These are phyloP conservation scores for Plectranthus barbatus DNA, from an alignment of 257 asterid species.

Conservation along the genomic window DNA sequence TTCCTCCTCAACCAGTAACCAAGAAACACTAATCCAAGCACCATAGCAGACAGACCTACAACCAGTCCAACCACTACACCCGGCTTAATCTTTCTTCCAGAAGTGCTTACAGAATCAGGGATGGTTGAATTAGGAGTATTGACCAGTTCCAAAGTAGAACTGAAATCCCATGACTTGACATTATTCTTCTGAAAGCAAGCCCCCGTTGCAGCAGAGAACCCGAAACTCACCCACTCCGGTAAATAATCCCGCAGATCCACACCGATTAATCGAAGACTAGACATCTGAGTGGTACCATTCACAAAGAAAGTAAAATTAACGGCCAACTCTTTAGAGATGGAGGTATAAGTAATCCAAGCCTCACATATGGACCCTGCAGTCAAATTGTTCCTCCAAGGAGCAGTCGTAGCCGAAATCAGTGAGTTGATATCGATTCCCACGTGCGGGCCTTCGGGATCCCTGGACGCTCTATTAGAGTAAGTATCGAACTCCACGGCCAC, in stretches of 20 bases:
- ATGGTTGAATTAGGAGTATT: background rate
- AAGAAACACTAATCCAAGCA: background rate
- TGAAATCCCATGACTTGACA: conserved; percentile 1
- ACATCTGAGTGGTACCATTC: background rate
- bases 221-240: background rate
- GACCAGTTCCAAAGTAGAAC: background rate
- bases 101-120: background rate
- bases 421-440: background rate
- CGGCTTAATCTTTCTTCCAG: background rate
- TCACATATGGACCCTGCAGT: background rate
- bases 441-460: background rate
- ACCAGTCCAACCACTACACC: background rate
- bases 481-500: conserved; percentile 7
- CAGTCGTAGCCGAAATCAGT: background rate
- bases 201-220: conserved; percentile 3
- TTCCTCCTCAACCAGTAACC: background rate
- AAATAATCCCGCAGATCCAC: background rate
- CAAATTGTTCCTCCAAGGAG: background rate
- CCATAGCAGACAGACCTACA: background rate
- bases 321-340: background rate
- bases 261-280: background rate
- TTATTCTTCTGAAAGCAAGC: background rate
- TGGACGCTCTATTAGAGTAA: background rate
- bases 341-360: background rate
- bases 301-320: background rate